Base-by-base conservation (phyloP, 2,329 filamentous ascomycete genomes). In the Teratosphaeriaceae sp. region DNA sequence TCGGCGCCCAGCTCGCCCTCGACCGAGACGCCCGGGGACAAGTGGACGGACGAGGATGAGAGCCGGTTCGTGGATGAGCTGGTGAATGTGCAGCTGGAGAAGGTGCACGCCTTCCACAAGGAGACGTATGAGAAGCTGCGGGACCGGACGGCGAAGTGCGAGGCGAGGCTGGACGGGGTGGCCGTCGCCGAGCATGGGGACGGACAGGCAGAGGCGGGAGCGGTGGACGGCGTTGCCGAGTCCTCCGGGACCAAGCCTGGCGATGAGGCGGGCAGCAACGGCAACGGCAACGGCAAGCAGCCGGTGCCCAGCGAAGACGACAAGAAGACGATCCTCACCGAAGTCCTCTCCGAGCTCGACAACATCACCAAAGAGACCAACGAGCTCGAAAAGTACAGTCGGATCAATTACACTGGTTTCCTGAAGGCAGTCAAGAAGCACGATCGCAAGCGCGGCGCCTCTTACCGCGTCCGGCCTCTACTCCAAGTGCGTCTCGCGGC, bases 361-460 rank as follows among this genome's bases (percentile, higher is more conserved):
- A 68, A 70, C 42, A 92, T 97, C 65, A 92, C 86, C 24, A 86
- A 87, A 62, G 88, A 96, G 66, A 82, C 94, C 59, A 90, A 84
- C 63, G 86, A 94, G 71, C 76, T 98, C 54, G 92, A 95, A 68
- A 92, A 87, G 65, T 98, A 92, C 69, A 92, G 88, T 66, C 85
- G 84, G 51, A 83, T 96, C 70, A 98, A 98, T 70, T 98, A 96
- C 67, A 95, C 92, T 5, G 92, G 88, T 37, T 95, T 97, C 67
- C 77, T 96, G 61, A 98, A 98, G 74, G 94, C 94, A 37, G 88
- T 88, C 44, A 98, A 98, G 80, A 98, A 98, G 71, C 92, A 98
- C 68, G 92, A 98, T 67, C 85, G 92, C 53, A 94, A 90, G 70
- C 79, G 90, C 53, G 89, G 89, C 43, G 76, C 81, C 52, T 77